phyloP scores from a whole-genome alignment of 768 basidiomycete species.

The Tylopilus subfusipes region DNA sequence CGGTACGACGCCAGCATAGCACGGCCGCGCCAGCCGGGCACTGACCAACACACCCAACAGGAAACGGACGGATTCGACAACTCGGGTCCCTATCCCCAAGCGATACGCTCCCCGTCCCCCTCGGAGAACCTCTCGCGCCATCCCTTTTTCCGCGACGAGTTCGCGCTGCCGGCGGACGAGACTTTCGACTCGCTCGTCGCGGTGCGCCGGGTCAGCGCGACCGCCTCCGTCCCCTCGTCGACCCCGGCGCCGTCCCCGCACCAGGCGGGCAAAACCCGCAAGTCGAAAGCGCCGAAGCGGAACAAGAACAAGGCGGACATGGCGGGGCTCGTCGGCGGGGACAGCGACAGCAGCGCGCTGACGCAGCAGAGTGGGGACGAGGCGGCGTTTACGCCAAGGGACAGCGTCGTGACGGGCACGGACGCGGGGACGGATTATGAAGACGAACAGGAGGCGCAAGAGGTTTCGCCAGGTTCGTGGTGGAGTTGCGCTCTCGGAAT shows the following conservation, averaged over 20 bases:
- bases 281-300: constrained; percentile 47
- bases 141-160: constrained; percentile 75
- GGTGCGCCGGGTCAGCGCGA: constrained; percentile 58
- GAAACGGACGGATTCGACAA: constrained; percentile 49
- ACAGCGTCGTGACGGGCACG: constrained; percentile 67
- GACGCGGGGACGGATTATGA: constrained; percentile 71
- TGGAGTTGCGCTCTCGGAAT: background rate
- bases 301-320: constrained; percentile 47
- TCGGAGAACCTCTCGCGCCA: constrained; percentile 64
- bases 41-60: constrained; percentile 17
- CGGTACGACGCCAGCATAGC: constrained; percentile 27
- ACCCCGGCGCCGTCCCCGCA: constrained; percentile 57
- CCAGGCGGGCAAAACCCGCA: constrained; percentile 35
- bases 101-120: constrained; percentile 64
- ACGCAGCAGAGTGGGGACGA: constrained; percentile 84
- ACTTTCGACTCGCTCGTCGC: constrained; percentile 57
- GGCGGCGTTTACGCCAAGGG: constrained; percentile 54
- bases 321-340: constrained; percentile 74
- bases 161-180: constrained; percentile 55
- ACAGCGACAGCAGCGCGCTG: constrained; percentile 81
- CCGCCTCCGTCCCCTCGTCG: constrained; percentile 50
- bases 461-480: constrained; percentile 54
- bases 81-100: constrained; percentile 40
- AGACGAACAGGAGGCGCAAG: constrained; percentile 64
- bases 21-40: too few species aligned